phyloP scores from a whole-genome alignment of 1,284 basidiomycete genomes.

The Leccinum solheimii region DNA sequence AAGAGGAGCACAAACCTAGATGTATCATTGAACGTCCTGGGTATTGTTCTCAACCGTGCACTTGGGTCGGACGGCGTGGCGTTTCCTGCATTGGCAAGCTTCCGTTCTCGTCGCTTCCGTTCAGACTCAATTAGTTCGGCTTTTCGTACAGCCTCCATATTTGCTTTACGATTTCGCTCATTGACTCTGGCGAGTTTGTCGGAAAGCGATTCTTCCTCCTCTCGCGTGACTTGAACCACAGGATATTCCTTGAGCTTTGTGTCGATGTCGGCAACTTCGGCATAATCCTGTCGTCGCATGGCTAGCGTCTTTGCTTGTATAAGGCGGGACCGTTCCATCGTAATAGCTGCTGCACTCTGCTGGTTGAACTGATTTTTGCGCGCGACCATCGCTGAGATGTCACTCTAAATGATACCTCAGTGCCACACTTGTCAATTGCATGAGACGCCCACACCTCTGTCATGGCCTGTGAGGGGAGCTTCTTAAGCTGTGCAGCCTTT shows the following conservation, averaged over 20 bases:
- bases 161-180: slow-evolving; percentile 83
- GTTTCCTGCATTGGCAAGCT: slow-evolving; percentile 49
- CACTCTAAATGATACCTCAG: slow-evolving; percentile 43
- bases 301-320: slow-evolving; percentile 71
- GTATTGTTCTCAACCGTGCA: slow-evolving; percentile 59
- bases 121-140: slow-evolving; percentile 72
- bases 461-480: slow-evolving; percentile 58
- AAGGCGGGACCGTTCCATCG: slow-evolving; percentile 63
- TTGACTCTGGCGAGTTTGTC: slow-evolving; percentile 78
- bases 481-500: slow-evolving; percentile 62
- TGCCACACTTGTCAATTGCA: neutral
- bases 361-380: slow-evolving; percentile 59
- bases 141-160: slow-evolving; percentile 73
- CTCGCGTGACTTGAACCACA: slow-evolving; percentile 33
- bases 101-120: slow-evolving; percentile 64
- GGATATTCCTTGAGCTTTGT: slow-evolving; percentile 57
- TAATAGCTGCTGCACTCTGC: slow-evolving; percentile 43
- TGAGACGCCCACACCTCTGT: slow-evolving; percentile 61
- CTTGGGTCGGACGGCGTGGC: slow-evolving; percentile 57
- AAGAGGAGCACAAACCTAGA: slow-evolving; percentile 48
- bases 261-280: slow-evolving; percentile 61
- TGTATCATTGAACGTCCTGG: slow-evolving; percentile 49
- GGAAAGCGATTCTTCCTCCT: slow-evolving; percentile 40
- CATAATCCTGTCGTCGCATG: slow-evolving; percentile 63
- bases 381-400: slow-evolving; percentile 72